Evolutionary conservation across 2,329 filamentous ascomycete genomes (phyloP).

Genomic region (Mycocentrospora acerina): DNA sequence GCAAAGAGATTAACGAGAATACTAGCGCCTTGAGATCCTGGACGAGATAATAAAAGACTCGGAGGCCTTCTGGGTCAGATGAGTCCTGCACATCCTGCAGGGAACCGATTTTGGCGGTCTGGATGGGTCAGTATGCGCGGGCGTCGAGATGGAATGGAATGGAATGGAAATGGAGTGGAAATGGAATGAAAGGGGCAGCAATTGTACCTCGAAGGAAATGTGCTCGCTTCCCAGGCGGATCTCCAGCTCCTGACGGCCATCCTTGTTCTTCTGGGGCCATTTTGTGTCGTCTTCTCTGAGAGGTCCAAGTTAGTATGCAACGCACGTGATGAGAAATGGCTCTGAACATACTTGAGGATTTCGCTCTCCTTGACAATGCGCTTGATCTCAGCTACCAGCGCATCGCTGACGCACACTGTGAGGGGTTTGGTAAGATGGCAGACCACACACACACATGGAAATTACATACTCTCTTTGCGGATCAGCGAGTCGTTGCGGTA

Average conservation of each 20-base stretch:
- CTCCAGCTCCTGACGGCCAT: slow-evolving; percentile 93
- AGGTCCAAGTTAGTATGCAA: slow-evolving; percentile 24
- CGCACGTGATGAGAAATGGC: no score
- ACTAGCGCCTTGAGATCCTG: slow-evolving; percentile 96
- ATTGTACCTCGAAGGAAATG: slow-evolving; percentile 88
- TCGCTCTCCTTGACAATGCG: slow-evolving; percentile 96
- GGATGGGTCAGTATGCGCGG: slow-evolving; percentile 24
- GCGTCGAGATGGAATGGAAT: no score
- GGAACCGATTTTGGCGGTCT: slow-evolving; percentile 98
- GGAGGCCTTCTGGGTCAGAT: slow-evolving; percentile 88
- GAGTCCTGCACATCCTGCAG: slow-evolving; percentile 96
- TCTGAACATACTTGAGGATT: slow-evolving; percentile 79
- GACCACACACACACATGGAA: neutral
- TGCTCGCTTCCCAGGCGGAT: slow-evolving; percentile 92
- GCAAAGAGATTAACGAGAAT: slow-evolving; percentile 91
- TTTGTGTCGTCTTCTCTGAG: slow-evolving; percentile 92
- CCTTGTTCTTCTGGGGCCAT: slow-evolving; percentile 99
- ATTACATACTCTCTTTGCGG: slow-evolving; percentile 89
- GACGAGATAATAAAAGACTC: slow-evolving; percentile 98
- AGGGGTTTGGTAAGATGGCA: no score
- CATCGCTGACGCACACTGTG: slow-evolving; percentile 90
- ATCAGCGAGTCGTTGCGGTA: slow-evolving; percentile 98
- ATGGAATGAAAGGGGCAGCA: neutral
- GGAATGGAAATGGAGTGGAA: no score
- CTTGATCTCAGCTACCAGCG: slow-evolving; percentile 91